phyloP scores from a whole-genome alignment of 2,329 filamentous ascomycete genomes.

The Pestalotiopsis sp. region DNA sequence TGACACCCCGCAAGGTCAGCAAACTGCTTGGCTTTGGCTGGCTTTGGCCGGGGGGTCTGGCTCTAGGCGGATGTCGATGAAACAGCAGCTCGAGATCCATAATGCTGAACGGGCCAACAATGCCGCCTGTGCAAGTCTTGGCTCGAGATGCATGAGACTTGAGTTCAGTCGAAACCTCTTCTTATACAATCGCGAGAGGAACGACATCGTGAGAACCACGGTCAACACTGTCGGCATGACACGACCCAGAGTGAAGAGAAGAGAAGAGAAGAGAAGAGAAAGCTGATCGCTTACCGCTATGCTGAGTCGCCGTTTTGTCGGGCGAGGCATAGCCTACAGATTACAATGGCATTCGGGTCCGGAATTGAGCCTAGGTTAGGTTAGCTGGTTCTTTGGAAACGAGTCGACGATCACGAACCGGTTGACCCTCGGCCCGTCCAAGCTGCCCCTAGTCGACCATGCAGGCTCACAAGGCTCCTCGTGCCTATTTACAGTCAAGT shows the following conservation, averaged over 20 bases:
- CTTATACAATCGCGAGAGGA: background rate
- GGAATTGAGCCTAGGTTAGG: background rate
- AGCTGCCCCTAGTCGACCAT: background rate
- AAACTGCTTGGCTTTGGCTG: background rate
- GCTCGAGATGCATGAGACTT: slow-evolving; percentile 4
- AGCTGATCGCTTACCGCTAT: background rate
- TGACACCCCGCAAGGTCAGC: background rate
- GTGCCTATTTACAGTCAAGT: background rate
- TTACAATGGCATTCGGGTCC: background rate
- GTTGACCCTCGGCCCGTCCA: background rate
- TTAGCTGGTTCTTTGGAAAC: background rate
- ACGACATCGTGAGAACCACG: background rate
- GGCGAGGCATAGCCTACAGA: background rate
- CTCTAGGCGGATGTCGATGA: background rate
- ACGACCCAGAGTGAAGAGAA: background rate
- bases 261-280: background rate
- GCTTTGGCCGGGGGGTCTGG: background rate
- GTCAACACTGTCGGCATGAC: background rate
- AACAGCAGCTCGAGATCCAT: slow-evolving; percentile 2
- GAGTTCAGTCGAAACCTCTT: slow-evolving; percentile 2
- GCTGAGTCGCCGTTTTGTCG: background rate
- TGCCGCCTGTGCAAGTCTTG: background rate
- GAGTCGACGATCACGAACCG: slow-evolving; percentile 2
- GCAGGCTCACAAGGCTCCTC: background rate
- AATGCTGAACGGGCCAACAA: background rate